Evolutionary conservation across 2,329 filamentous ascomycete genomes (phyloP).

Genomic region (Simplicillium sp.): DNA sequence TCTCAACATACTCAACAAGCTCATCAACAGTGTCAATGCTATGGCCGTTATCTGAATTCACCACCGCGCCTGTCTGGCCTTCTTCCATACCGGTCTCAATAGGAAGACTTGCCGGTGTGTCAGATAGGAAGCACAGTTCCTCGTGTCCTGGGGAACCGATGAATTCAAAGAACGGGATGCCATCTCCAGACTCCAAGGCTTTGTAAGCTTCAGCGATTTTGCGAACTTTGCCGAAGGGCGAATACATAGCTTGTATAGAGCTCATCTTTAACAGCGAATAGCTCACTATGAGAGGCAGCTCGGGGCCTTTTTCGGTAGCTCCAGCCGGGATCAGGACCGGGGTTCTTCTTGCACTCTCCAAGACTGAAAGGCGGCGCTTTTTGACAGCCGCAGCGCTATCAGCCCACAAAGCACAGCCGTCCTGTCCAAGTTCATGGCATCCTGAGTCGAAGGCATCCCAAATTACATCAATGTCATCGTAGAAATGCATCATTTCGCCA

Average conservation of each 20-base stretch:
- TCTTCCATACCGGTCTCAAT: no score
- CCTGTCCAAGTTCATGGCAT: slow-evolving; percentile 42
- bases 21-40: slow-evolving; percentile 18
- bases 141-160: no score
- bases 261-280: slow-evolving; percentile 14
- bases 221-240: slow-evolving; percentile 13
- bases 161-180: no score
- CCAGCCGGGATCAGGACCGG: slow-evolving; percentile 26
- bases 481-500: slow-evolving; percentile 33
- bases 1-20: slow-evolving; percentile 22
- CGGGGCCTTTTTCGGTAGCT: no score
- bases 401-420: slow-evolving; percentile 33
- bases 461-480: slow-evolving; percentile 44
- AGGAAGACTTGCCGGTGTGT: no score
- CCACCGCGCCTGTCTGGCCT: no score
- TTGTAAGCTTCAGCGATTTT: slow-evolving; percentile 12
- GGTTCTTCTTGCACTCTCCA: slow-evolving; percentile 27
- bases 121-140: no score
- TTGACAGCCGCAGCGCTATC: slow-evolving; percentile 26
- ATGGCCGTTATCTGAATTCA: no score
- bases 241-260: no score
- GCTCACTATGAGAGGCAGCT: no score
- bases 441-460: slow-evolving; percentile 42
- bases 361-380: slow-evolving; percentile 25
- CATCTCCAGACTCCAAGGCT: no score